Evolutionary conservation across 768 basidiomycete genomes (phyloP), one percentile per base, ranked within the genome.

Genomic region (Boletus rex-veris): DNA sequence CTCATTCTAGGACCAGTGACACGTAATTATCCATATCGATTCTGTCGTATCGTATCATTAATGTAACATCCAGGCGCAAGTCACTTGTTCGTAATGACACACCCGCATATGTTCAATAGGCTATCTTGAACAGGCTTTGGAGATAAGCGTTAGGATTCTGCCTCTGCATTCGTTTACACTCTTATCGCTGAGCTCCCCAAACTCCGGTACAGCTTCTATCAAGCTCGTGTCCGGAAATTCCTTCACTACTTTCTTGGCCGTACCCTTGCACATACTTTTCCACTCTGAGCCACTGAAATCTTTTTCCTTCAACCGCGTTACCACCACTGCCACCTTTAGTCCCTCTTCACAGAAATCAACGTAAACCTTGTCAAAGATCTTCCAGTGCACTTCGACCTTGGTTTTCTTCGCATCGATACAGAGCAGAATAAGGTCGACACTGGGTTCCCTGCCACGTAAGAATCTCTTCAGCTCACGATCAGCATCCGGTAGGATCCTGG

Each of bases 321-420:
- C 58, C 10, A 66, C 56, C 41, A 66, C 51, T 5, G 52, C 66
- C 11, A 66, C 58, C 28, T 45, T 54, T 19, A 50, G 2, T 7
- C 33, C 50, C 46, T 7, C 39, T 11, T 50, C 9, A 44, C 58
- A 56, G 30, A 68, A 66, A 31, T 62, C 43, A 2, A 35, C 46
- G 28, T 46, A 52, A 40, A 65, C 52, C 53, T 57, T 54, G 52
- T 57, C 42, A 26, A 63, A 66, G 24, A 53, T 57, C 49, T 54
- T 63, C 65, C 65, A 66, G 31, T 58, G 55, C 9, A 39, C 46
- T 4, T 12, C n/a, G 21, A 41, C 45, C 14, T 28, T 51, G 37
- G 58, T 66, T 40, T 66, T 66, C 50, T 38, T 59, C 26, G 52
- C 53, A 5, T 62, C 61, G 28, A 66, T 37, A 21, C 65, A 66